phyloP scores from a whole-genome alignment of 2,329 filamentous ascomycete species.

The Nemania bipapillata region DNA sequence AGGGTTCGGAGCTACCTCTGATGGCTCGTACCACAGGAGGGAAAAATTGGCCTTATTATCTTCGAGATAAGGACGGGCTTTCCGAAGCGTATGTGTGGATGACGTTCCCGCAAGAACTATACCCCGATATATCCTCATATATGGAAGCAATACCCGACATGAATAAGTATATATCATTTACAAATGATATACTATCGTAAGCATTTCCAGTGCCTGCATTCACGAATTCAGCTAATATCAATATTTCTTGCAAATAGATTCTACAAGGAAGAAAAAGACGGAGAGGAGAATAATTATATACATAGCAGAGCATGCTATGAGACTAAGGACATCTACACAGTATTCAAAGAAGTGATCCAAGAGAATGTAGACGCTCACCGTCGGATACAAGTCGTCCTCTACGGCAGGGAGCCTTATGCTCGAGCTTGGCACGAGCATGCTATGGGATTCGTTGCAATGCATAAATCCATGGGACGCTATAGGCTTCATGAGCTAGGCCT shows the following conservation, averaged over 20 bases:
- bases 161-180: constrained; percentile 44
- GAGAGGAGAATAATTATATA: constrained; percentile 47
- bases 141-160: constrained; percentile 48
- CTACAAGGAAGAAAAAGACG: constrained; percentile 48
- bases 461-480: constrained; percentile 38
- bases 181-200: constrained; percentile 49
- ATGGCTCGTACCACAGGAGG: constrained; percentile 40
- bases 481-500: constrained; percentile 39
- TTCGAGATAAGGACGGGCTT: constrained; percentile 47
- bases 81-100: constrained; percentile 47
- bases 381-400: constrained; percentile 40
- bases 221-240: not conserved
- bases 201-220: constrained; percentile 1
- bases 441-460: constrained; percentile 45
- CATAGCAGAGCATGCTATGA: constrained; percentile 42
- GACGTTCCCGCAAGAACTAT: constrained; percentile 45
- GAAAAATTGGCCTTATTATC: constrained; percentile 45
- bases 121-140: constrained; percentile 46
- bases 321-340: constrained; percentile 30
- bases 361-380: constrained; percentile 37
- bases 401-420: constrained; percentile 39
- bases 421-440: constrained; percentile 43
- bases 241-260: constrained; percentile 38
- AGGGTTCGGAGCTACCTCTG: constrained; percentile 40
- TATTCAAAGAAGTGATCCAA: constrained; percentile 35